A percentile compares a stretch with the other conserved stretches of the same genome.
Conservation (phyloP, 345 rosid species). For the Eutrema heterophyllum region DNA sequence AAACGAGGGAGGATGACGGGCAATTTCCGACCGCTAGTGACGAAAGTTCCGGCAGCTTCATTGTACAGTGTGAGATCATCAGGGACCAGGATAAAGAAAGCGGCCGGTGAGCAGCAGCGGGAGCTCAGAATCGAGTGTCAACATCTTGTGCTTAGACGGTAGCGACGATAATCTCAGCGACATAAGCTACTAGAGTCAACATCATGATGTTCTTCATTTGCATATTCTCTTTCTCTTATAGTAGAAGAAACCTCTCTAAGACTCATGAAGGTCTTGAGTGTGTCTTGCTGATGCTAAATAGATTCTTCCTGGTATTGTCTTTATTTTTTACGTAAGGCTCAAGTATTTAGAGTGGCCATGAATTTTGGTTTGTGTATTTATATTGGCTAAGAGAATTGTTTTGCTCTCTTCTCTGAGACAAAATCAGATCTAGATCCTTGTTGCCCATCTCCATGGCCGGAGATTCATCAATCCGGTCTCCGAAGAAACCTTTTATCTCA, state of each 20-base stretch:
- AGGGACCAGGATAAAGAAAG: slow-evolving; percentile 37
- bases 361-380: background rate
- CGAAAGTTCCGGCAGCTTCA: slow-evolving; percentile 57
- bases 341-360: background rate
- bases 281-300: background rate
- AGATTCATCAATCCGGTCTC: too few species aligned
- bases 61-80: slow-evolving; percentile 59
- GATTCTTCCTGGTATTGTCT: background rate
- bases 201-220: background rate
- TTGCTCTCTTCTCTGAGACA: too few species aligned
- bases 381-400: background rate
- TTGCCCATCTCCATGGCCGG: too few species aligned
- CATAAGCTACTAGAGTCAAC: slow-evolving; percentile 3
- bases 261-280: background rate
- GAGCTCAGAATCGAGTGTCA: slow-evolving; percentile 72
- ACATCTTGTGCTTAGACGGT: slow-evolving; percentile 45
- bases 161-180: slow-evolving; percentile 33
- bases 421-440: too few species aligned
- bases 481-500: too few species aligned
- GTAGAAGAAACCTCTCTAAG: background rate
- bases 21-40: slow-evolving; percentile 46
- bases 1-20: slow-evolving; percentile 60
- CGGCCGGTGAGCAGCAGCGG: slow-evolving; percentile 55
- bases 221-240: background rate
- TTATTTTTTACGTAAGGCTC: background rate